A percentile compares a stretch with the other conserved stretches of the same genome.
Evolutionary conservation across 495 filamentous ascomycete genomes (phyloP).

Genomic region (Lasiosphaeria miniovina): DNA sequence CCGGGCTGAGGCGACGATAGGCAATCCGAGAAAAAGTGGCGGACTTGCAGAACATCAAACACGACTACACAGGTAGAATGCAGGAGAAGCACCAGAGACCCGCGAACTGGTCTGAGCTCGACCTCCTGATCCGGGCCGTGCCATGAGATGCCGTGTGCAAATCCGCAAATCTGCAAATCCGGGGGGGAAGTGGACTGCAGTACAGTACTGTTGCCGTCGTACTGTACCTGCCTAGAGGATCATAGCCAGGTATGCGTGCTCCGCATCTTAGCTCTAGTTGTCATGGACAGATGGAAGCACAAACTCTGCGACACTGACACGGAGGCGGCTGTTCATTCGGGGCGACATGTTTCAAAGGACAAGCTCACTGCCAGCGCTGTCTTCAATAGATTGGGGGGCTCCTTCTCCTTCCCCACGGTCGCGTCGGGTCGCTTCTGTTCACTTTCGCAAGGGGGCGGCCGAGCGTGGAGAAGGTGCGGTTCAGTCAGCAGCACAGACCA

Average conservation of each 20-base stretch:
- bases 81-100: background rate
- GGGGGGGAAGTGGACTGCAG: conserved; percentile 10
- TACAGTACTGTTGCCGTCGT: conserved; percentile 15
- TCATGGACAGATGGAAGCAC: too few species aligned
- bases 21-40: background rate
- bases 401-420: background rate
- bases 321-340: conserved; percentile 4
- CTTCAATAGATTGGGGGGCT: background rate
- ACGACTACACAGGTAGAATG: conserved; percentile 1
- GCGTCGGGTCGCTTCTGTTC: background rate
- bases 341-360: background rate
- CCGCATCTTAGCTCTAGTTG: too few species aligned
- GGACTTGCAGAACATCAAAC: conserved; percentile 18
- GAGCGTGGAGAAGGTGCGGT: conserved; percentile 1
- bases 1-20: background rate
- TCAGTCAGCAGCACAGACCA: conserved; percentile 27
- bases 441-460: background rate
- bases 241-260: too few species aligned
- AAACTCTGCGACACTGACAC: conserved; percentile 13
- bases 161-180: conserved; percentile 8
- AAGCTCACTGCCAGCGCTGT: background rate
- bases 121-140: background rate
- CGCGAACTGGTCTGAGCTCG: conserved; percentile 3
- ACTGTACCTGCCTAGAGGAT: too few species aligned
- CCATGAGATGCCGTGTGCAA: background rate